Conservation (phyloP, 352 stramenopile species). For the Pythium myriotylum region DNA sequence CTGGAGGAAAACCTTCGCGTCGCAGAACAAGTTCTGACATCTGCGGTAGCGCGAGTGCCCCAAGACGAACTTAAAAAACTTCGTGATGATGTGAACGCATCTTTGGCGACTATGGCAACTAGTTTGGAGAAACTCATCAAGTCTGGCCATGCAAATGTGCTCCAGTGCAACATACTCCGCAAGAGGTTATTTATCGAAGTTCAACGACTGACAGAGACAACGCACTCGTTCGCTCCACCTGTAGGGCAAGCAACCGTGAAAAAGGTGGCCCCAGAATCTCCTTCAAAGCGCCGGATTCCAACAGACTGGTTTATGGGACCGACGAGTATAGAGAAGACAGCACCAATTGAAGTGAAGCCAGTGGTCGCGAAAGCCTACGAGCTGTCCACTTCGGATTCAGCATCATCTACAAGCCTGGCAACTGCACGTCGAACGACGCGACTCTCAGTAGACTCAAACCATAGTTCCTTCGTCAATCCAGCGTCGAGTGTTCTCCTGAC, state of each 20-base stretch:
- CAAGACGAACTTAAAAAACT: conserved; percentile 64
- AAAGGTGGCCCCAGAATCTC: conserved; percentile 68
- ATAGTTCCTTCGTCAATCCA: conserved; percentile 18
- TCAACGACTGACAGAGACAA: conserved; percentile 52
- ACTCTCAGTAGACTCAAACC: conserved; percentile 5
- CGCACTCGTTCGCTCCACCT: conserved; percentile 61
- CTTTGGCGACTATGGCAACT: conserved; percentile 44
- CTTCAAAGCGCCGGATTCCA: conserved; percentile 69
- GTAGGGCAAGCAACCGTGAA: conserved; percentile 76
- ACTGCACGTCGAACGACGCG: conserved; percentile 4
- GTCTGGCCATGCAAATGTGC: conserved; percentile 46
- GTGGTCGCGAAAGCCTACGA: conserved; percentile 14
- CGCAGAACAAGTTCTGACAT: conserved; percentile 64
- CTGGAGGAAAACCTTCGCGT: conserved; percentile 70
- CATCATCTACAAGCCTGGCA: conserved; percentile 7
- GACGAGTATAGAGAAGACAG: conserved; percentile 17
- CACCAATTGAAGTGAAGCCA: not conserved
- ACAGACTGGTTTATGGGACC: conserved; percentile 78
- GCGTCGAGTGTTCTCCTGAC: conserved; percentile 7
- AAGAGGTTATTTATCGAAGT: conserved; percentile 68
- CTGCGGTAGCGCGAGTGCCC: conserved; percentile 50
- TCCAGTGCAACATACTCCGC: conserved; percentile 67
- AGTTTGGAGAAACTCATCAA: conserved; percentile 30
- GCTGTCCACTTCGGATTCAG: conserved; percentile 16
- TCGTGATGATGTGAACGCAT: conserved; percentile 37